Base-by-base conservation (phyloP, 1,139 yeast species). In the Diutina scorzettiae region DNA sequence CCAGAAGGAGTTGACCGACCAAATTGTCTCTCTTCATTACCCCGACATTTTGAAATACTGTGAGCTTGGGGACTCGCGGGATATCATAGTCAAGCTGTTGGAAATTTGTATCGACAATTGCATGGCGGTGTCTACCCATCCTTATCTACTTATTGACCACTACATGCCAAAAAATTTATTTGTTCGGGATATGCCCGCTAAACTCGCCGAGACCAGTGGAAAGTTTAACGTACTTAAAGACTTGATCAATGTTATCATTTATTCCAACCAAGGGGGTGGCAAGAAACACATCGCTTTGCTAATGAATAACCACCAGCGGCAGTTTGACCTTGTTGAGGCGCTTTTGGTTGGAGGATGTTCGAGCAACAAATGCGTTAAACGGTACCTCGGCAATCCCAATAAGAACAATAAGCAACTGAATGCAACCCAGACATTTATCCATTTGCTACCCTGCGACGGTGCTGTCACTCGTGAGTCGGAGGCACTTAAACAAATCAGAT, bases 1-100 rank as follows among this genome's bases (percentile, higher is more conserved):
- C 51, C 97, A 91, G 56, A 81, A 80, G 53, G 94, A 86, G 54
- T 69, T 91, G 43, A 84, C 91, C n/a, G 95, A 89, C 60, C 95
- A 87, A 56, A 87, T 91, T 24, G 83, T 91, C 6, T 83, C 95
- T 1, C 65, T 87, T 37, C 97, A 91, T 58, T 87, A 87, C 55
- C 78, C 94, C 28, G 97, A 89, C 56, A 85, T 91, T 44, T 66
- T 89, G 51, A 81, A 86, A 59, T 86, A 81, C 58, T 87, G 86
- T 54, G 95, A 86, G 56, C 76, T 85, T 45, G 69, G 61, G 50
- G 71, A 66, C 50, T 53, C 57, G 39, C 76, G 76, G 39, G 78
- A 75, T 40, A 74, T 81, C 42, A 74, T 84, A 40, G 62, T 76
- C 18, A 81, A 81, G 56, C 80, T 82, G 19, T 64, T 87, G 53